Base-by-base conservation (phyloP, 106 monocot species). In the Chionographis japonica region DNA sequence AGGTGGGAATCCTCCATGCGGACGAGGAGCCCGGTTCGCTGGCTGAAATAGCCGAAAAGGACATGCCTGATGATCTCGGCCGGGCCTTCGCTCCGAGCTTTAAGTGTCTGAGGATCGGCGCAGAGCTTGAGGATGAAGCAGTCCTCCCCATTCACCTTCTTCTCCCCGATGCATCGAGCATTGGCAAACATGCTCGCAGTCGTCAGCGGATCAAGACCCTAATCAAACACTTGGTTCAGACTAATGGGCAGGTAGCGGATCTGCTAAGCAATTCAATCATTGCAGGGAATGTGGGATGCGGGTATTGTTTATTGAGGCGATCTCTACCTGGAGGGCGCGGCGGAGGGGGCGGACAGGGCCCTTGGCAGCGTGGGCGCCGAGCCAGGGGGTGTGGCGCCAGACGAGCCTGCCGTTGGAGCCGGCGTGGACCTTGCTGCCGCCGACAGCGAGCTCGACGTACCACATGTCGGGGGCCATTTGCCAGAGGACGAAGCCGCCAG, bases 321-420 rank as follows among this genome's bases (percentile, higher is more conserved):
- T 4, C 2, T 14, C 57, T 73, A 95, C 95, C 89, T 97, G 95
- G 36, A 97, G 89, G 13, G 92, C 84, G 18, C 95, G 92, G 53
- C 95, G 92, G 42, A 97, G 87, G 19, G 95, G 95, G 8, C 95
- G 86, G 37, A 92, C 92, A 6, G 95, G 95, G 64, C 95, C 95
- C 69, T 97, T 97, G 56, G 95, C 95, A 4, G 95, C 86, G 61
- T 92, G 95, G 59, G 95, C 86, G 50, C 95, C 95, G 19, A 92
- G 92, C 95, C 95, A 97, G 8, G 95, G 95, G 3, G 95, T 97
- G 74, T 97, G 92, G n/a, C 95, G 85, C 95, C 95, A 97, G 3
- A 97, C 95, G 36, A 97, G 84, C 75, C 79, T 79, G 62, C 95
- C 95, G 49, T 97, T 97, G 53, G 86, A 97, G 17, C 95, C 95